A percentile compares a stretch with the other conserved stretches of the same genome.
Evolutionary conservation across 495 filamentous ascomycete species (phyloP).

Genomic region (Aspergillus homomorphus): DNA sequence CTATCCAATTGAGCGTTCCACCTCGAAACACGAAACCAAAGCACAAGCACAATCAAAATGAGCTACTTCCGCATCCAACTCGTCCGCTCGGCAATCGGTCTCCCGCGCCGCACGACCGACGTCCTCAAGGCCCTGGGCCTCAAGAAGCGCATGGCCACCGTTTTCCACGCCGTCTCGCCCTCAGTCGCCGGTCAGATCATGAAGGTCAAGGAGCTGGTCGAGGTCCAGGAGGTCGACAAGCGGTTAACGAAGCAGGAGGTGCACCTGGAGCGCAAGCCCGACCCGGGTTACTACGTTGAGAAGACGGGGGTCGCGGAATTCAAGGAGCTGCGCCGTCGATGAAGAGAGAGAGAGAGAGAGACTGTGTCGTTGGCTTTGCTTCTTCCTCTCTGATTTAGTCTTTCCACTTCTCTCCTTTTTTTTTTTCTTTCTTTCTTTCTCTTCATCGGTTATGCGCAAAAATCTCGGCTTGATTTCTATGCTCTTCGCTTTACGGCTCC

Average conservation of each 20-base stretch:
- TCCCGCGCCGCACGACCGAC: conserved; percentile 75
- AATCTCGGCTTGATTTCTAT: too few relatives aligned
- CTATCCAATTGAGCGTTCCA: too few relatives aligned
- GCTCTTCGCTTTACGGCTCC: too few relatives aligned
- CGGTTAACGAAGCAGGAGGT: conserved; percentile 71
- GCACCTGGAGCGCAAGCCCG: conserved; percentile 68
- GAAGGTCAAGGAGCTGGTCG: conserved; percentile 93
- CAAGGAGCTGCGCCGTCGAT: conserved; percentile 21
- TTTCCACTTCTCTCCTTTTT: not conserved
- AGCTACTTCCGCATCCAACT: conserved; percentile 95
- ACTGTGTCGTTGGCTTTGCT: conserved; percentile 16
- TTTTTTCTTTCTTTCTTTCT: too few relatives aligned
- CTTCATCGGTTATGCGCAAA: too few relatives aligned
- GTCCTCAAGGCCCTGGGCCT: conserved; percentile 88
- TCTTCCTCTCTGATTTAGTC: conserved; percentile 7
- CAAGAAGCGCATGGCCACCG: conserved; percentile 79
- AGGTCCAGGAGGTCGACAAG: conserved; percentile 75
- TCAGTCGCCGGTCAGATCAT: conserved; percentile 93
- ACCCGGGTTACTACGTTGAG: conserved; percentile 85
- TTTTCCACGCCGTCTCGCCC: conserved; percentile 84
- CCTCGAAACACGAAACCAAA: not conserved
- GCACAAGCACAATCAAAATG: conserved; percentile 50
- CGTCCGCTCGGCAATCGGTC: conserved; percentile 86
- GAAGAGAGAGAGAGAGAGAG: not conserved
- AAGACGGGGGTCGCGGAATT: conserved; percentile 43